Conservation (phyloP, 108 stramenopile species). For the Schizochytrium sp. region DNA sequence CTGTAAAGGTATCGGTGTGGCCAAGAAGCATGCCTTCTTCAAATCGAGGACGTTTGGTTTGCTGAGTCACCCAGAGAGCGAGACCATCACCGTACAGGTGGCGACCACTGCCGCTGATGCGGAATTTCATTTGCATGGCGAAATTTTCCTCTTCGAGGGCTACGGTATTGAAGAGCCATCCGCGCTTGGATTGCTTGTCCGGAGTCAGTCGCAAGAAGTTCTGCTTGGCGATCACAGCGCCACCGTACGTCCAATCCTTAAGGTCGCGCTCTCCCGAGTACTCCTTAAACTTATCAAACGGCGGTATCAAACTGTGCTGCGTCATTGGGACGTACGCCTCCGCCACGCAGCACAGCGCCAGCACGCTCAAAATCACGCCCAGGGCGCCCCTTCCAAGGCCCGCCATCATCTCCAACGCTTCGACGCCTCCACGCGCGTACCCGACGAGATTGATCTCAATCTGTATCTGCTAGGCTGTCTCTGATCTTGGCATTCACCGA, state of each 20-base stretch:
- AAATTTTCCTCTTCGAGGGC: conserved; percentile 61
- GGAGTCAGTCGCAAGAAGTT: conserved; percentile 77
- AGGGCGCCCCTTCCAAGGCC: too few relatives aligned
- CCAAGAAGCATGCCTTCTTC: conserved; percentile 70
- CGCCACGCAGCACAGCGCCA: not conserved
- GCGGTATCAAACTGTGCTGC: not conserved
- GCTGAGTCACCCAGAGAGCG: conserved; percentile 68
- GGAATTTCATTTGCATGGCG: conserved; percentile 69
- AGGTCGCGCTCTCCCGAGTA: conserved; percentile 25
- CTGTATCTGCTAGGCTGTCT: too few relatives aligned
- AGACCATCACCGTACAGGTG: conserved; percentile 77
- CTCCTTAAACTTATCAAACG: conserved; percentile 55
- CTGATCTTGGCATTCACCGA: too few relatives aligned
- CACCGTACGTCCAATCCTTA: conserved; percentile 59
- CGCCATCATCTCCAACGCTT: too few relatives aligned
- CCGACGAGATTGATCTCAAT: too few relatives aligned
- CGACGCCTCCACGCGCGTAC: too few relatives aligned
- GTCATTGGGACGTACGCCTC: conserved; percentile 3
- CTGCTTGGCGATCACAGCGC: conserved; percentile 67
- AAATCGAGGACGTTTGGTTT: conserved; percentile 5
- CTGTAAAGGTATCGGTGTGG: conserved; percentile 66
- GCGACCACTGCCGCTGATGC: conserved; percentile 67
- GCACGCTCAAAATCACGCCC: not conserved
- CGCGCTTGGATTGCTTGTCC: conserved; percentile 72
- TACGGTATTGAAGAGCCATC: conserved; percentile 65